Evolutionary conservation across 306 rosid species (phyloP), one percentile per base, ranked within the genome.

Genomic region (Hippophae rhamnoides): DNA sequence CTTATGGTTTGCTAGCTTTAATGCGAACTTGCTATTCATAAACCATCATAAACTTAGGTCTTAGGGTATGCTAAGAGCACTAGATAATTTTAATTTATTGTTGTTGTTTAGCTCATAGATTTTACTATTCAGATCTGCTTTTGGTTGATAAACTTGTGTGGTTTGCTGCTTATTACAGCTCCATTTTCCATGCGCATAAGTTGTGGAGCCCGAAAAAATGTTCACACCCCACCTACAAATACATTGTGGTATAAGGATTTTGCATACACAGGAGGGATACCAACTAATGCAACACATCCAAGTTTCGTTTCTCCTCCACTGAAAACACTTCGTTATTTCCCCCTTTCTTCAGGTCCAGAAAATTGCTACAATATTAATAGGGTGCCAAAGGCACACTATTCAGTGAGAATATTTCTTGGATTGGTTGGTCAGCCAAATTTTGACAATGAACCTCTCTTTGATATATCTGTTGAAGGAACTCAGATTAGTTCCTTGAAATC

Each of bases 391-490:
- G 99, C 95, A 58, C 99, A 72, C 67, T 92, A 86, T 79, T 67
- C 83, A 10, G 84, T 92, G 60, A 77, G 99, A 84, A 72, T 85
- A 44, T 92, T 85, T 77, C 84, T 92, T 82, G 99, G 82, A 43
- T 68, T 81, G 59, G 81, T 86, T 69, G 14, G 43, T 10, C 83
- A 65, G 9, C 55, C 78, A 53, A 82, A 76, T 54, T 76, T 68
- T 60, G 77, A 81, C 49, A 73, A 40, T 11, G 99, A 92, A 65
- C 95, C 99, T 42, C 69, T 88, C 26, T 88, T 88, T 67, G 96
- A 88, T 65, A 74, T 92, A 67, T 92, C 99, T 49, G 72, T 92
- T 3, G 90, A 92, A 70, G 99, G 99, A 49, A 92, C 99, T 60
- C 86, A 73, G 69, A 70, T 78, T 46, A 76, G 58, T 77, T 84